Evolutionary conservation across 2,329 filamentous ascomycete genomes (phyloP), one percentile per base, ranked within the genome.

Genomic region (Nannizzia gypsea): DNA sequence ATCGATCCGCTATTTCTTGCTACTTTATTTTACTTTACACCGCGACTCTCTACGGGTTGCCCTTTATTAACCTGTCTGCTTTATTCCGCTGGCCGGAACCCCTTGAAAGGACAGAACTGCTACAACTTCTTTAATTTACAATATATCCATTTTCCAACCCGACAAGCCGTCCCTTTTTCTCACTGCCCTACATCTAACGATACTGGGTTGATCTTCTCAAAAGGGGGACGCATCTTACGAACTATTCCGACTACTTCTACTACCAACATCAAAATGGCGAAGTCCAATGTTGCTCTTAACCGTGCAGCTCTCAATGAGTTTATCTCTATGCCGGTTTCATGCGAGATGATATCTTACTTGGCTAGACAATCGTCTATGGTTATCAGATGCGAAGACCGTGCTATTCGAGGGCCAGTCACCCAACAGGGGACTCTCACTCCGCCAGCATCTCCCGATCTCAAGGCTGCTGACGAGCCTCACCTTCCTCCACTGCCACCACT

Each of bases 401-500:
- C 74, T 67, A 76, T 81, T 24, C 80, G 82, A 56, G 20, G 38
- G 6, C n/a, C 56, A n/a, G 40, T 58, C 36, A 13, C 38, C 15
- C 56, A 58, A 6, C 56, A 24, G 17, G 56, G 42, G 1, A 58
- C 56, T n/a, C 81, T 79, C 22, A 84, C 83, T 40, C 83, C 83
- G 61, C 83, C 83, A 31, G 76, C 78, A 34, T 83, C 82, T 26
- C 82, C 83, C 60, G 80, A 81, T 13, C 76, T 81, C 66, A 71
- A 78, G 62, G 66, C 72, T 24, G 66, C 70, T 28, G 66, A 72
- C 62, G 66, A 67, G 28, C 54, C 66, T 79, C 71, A 65, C 76
- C 64, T 79, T 69, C 67, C 78, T 67, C 65, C 76, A 64, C 64
- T 99, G 34, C 93, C 93, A 2, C 86, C 88, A 0, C 78, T 97